A percentile compares a stretch with the other conserved stretches of the same genome.
Evolutionary conservation across 2,329 filamentous ascomycete species (phyloP).

Genomic region (Colletotrichum abscissum): DNA sequence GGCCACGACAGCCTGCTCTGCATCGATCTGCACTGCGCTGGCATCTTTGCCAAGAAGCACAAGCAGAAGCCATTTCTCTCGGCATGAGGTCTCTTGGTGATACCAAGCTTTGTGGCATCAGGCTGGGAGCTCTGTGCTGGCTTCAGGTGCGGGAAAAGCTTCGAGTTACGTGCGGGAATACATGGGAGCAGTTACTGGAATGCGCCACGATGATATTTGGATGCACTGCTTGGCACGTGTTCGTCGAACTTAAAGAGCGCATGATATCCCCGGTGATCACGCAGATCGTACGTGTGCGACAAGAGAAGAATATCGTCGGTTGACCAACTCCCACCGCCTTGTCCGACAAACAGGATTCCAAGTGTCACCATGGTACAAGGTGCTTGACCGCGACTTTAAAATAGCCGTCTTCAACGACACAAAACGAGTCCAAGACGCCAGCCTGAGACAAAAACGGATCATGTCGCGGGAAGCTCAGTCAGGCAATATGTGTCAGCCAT

Average conservation of each 20-base stretch:
- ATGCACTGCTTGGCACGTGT: background rate
- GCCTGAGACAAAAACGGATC: background rate
- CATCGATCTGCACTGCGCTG: background rate
- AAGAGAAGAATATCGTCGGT: background rate
- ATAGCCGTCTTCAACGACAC: background rate
- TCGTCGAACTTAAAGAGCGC: background rate
- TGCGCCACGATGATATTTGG: conserved; percentile 1
- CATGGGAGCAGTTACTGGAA: background rate
- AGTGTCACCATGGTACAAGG: background rate
- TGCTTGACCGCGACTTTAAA: background rate
- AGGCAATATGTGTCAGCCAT: background rate
- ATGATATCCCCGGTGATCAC: background rate
- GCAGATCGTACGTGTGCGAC: background rate
- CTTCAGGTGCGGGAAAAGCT: background rate
- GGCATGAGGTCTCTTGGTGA: background rate
- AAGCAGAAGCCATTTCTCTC: background rate
- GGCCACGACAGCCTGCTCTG: background rate
- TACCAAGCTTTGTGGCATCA: conserved; percentile 35
- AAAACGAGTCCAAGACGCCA: background rate
- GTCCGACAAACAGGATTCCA: background rate
- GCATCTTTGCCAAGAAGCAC: conserved; percentile 2
- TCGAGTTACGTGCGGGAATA: background rate
- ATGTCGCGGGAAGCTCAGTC: background rate
- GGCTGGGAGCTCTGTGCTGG: background rate
- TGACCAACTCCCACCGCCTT: background rate